Base-by-base conservation (phyloP, 306 rosid genomes). In the Prunus mongolica region DNA sequence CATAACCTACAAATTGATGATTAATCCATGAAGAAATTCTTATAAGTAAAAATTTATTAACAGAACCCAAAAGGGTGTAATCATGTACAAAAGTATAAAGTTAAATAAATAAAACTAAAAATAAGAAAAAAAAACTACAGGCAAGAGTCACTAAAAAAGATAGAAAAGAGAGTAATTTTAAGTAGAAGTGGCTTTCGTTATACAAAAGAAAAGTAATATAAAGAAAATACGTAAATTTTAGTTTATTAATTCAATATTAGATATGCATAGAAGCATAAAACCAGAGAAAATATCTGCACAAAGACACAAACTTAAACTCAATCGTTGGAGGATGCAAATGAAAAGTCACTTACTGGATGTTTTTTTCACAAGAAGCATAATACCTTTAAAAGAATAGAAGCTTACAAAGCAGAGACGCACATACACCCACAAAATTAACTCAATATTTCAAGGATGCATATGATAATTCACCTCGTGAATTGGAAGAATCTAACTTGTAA, bases 1-100 rank as follows among this genome's bases (percentile, higher is more conserved):
- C 98, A 93, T 91, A 64, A 91, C 98, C 98, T 93, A 75, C 58
- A 87, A 63, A 70, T 78, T 18, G n/a, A 64, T 16, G 64, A 61
- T 34, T 28, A 57, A 73, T 60, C 47, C 75, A 64, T 47, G 25
- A 71, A 16, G 20, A 44, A 32, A 71, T 57, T 75, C 7, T 19
- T n/a, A 11, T 27, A n/a, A 12, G 15, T 12, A 28, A 72, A 67
- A 38, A 38, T 5, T 30, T 64, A 32, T 64, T 8, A 18, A 16
- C 8, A 64, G 14, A 64, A 7, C 22, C 68, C 12, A 27, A 64
- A 64, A 15, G 6, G 46, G 24, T 64, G 24, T 32, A 63, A 32
- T 16, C 41, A 61, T 25, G 67, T 30, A 64, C 24, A 64, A 61
- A 61, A 25, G 66, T 13, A 5, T 27, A 14, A 50, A 57, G 22